Base-by-base conservation (phyloP, 805 yeast species). In the Candida loeiensis region DNA sequence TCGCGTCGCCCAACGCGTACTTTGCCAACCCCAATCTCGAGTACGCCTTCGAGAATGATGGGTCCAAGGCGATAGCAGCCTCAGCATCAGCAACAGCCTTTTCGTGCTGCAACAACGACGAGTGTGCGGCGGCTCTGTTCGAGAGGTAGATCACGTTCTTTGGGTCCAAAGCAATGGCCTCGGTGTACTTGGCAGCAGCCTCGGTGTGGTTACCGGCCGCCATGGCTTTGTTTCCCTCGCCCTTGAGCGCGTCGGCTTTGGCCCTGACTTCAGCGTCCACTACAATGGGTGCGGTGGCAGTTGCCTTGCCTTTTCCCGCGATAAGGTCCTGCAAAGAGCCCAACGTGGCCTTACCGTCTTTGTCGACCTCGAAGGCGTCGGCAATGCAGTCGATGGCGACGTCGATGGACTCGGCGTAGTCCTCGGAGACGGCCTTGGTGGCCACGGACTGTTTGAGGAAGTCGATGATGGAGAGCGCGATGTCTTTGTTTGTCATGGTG, bases 91-190 rank as follows among this genome's bases (percentile, higher is more conserved):
- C 69, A 29, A 85, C 76, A 2, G 99, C 98, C 46, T 75, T 68
- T 12, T 78, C 83, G 57, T 85, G 90, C 45, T 88, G 70, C 47
- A 79, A 75, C 21, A 76, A 55, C 4, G 96, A 86, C 8, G 95
- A 85, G 64, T 85, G 80, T 2, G 98, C 98, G 31, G 99, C 99
- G 11, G 99, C 98, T 58, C 99, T 80, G 68, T 93, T 93, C 25
- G 98, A 89, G 46, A 76, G 78, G 63, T 82, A 93, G 15, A 93
- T 86, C 13, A 90, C 89, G 59, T 88, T 89, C 13, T 73, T 61
- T 40, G 89, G 79, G 48, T 80, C 72, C 45, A 82, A 63, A 17
- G 65, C 77, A 50, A 93, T 77, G 8, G 98, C 98, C 40, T 77
- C 79, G 6, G 95, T 76, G 64, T 93, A 93, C 49, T 82, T 79